phyloP scores from a whole-genome alignment of 164 flowering plant genomes.

The Paratinospora sagittata region DNA sequence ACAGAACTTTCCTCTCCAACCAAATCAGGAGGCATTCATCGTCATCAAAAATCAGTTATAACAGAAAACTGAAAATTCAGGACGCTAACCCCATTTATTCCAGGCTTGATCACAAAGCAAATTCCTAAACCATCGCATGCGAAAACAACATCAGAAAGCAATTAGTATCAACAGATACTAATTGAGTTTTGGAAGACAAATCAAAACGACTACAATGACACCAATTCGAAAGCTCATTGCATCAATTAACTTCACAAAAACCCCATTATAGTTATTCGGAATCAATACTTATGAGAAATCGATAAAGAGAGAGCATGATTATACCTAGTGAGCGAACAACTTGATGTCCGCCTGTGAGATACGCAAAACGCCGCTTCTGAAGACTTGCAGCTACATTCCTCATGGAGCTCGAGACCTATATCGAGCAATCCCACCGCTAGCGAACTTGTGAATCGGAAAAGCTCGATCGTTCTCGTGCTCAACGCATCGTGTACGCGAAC shows the following conservation, averaged over 20 bases:
- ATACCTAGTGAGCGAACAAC: slow-evolving; percentile 16
- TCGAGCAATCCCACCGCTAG: too few species aligned
- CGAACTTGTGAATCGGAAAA: background rate
- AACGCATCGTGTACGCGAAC: background rate
- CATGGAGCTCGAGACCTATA: slow-evolving; percentile 16
- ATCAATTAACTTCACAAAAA: too few species aligned
- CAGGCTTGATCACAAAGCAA: too few species aligned
- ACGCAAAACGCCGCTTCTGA: slow-evolving; percentile 18
- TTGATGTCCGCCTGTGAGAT: slow-evolving; percentile 20
- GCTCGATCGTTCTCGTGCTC: background rate
- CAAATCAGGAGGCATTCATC: too few species aligned
- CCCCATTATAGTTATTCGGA: too few species aligned
- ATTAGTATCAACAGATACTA: background rate
- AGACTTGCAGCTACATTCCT: slow-evolving; percentile 34
- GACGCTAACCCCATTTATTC: too few species aligned
- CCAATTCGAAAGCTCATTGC: too few species aligned
- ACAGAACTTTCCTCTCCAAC: too few species aligned
- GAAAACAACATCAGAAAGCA: background rate
- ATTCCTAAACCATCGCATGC: too few species aligned
- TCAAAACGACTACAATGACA: too few species aligned
- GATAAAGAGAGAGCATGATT: background rate
- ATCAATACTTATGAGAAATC: background rate
- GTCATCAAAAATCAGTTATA: background rate
- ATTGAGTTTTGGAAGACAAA: too few species aligned
- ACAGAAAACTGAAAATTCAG: too few species aligned